Base-by-base conservation (phyloP, 257 asterid genomes). In the Petunia secreta region DNA sequence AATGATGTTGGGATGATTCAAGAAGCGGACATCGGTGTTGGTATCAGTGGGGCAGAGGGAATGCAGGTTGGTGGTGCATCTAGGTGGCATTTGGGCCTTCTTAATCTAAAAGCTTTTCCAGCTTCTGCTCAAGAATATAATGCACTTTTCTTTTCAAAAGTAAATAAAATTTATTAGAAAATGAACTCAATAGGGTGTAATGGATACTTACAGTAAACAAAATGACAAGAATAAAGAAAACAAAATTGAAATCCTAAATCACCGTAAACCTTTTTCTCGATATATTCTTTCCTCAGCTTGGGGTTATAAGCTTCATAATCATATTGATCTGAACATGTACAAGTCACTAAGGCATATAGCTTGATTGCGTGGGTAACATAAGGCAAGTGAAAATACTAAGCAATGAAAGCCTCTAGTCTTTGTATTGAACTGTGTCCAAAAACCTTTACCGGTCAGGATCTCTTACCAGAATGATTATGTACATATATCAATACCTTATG, bases 1-100 rank as follows among this genome's bases (percentile, higher is more conserved):
- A 96, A 96, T 88, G 99, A 96, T 86, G 99, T 94, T 84, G 99
- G 99, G 87, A 96, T 96, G 99, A 96, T 96, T 88, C 99, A 96
- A 87, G 99, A 92, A 88, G 99, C 99, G 6, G 99, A 96, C 78
- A 94, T 96, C 46, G 99, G 99, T 58, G 98, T 96, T 85, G 99
- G 99, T 84, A 96, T 96, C 87, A 96, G 99, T 79, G 99, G 99
- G 59, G 97, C 92, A 67, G 99, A 96, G 91, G 99, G 99, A 87
- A 96, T 96, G 99, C 99, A 96, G 98, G 99, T 96, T 44, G 60
- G 90, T 84, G 79, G 82, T 78, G 41, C 82, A 80, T 85, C 57
- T 63, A 79, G 77, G 52, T 38, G 46, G 34, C 67, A 81, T 60
- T 67, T 52, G 79, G 43, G 36, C 64, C 34, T 63, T 59, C 4